phyloP scores from a whole-genome alignment of 2,329 filamentous ascomycete genomes.

The Penicillium sp. region DNA sequence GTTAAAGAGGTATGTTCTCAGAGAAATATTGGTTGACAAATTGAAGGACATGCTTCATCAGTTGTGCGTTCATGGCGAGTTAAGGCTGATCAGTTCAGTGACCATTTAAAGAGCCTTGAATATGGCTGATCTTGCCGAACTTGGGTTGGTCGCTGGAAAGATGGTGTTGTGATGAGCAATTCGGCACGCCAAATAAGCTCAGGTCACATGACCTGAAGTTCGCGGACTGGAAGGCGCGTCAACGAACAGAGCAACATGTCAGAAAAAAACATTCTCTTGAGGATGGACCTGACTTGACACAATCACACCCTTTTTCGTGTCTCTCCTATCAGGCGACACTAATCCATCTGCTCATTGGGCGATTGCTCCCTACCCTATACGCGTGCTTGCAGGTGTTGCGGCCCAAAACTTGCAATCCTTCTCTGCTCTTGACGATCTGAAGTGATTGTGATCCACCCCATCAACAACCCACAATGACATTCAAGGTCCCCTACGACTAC shows the following conservation, averaged over 20 bases:
- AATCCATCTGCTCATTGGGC: neutral
- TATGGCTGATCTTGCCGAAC: no score
- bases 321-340: neutral
- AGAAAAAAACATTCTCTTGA: neutral
- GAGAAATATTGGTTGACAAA: no score
- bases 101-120: no score
- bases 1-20: no score
- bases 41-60: no score
- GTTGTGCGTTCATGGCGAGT: no score
- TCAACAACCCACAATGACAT: slow-evolving; percentile 30
- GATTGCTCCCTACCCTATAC: neutral
- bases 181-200: neutral
- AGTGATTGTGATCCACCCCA: neutral
- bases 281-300: slow-evolving; percentile 5
- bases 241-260: slow-evolving; percentile 1
- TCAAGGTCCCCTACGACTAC: slow-evolving; percentile 36
- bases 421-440: slow-evolving; percentile 10
- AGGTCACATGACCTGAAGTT: slow-evolving; percentile 7
- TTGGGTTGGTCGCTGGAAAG: no score
- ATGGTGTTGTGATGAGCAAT: no score
- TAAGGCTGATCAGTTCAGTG: no score
- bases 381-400: slow-evolving; percentile 16
- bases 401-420: slow-evolving; percentile 17
- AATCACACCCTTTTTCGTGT: neutral
- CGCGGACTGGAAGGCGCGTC: slow-evolving; percentile 8